phyloP scores from a whole-genome alignment of 129 eudicot species.

The Artemisia tridentata region DNA sequence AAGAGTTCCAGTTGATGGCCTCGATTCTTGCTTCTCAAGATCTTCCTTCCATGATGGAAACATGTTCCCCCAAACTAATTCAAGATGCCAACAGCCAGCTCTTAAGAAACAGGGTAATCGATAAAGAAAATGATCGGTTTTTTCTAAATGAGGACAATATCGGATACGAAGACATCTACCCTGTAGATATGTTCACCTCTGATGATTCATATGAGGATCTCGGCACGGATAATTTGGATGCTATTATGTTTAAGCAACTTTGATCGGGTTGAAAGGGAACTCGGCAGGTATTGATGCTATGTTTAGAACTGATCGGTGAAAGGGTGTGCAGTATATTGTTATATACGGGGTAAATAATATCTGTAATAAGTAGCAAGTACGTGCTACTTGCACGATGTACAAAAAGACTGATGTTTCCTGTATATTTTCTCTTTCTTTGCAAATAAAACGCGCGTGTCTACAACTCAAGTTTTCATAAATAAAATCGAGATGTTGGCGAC shows the following conservation, averaged over 20 bases:
- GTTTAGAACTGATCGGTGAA: no score
- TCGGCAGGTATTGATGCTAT: no score
- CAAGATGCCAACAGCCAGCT: constrained; percentile 23
- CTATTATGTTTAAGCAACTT: constrained; percentile 19
- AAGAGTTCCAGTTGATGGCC: constrained; percentile 39
- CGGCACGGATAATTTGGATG: constrained; percentile 12
- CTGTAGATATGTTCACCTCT: background rate
- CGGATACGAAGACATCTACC: background rate
- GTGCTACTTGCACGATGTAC: constrained; percentile 17
- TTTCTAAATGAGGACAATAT: background rate
- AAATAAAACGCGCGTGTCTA: constrained; percentile 22
- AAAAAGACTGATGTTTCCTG: constrained; percentile 21
- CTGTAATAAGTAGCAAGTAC: constrained; percentile 18
- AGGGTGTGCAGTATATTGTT: constrained; percentile 13
- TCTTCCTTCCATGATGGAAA: constrained; percentile 35
- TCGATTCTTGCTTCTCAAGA: constrained; percentile 43
- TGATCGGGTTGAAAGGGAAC: constrained; percentile 10
- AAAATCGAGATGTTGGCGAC: no score
- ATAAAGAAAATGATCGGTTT: constrained; percentile 1
- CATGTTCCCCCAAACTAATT: constrained; percentile 28
- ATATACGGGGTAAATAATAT: constrained; percentile 8
- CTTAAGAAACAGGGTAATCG: background rate
- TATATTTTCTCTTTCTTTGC: constrained; percentile 1
- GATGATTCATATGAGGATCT: constrained; percentile 9
- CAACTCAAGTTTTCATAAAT: background rate